Base-by-base conservation (phyloP, 208 protist species). In the Crithidia sp. region DNA sequence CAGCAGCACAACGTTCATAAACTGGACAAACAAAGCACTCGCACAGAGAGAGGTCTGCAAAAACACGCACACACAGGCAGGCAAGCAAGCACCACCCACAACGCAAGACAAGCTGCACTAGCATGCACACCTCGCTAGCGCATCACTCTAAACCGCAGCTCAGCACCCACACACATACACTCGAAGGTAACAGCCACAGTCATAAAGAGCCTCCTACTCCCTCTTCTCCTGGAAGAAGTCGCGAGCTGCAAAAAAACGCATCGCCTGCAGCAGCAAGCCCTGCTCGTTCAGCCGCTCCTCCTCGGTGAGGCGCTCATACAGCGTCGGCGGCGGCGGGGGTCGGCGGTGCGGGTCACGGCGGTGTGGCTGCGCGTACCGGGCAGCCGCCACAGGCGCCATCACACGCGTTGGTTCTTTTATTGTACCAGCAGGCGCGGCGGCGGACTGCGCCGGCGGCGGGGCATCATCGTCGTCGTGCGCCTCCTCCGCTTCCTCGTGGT, bases 281-380 rank as follows among this genome's bases (percentile, higher is more conserved):
- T 82, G 75, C 67, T 97, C 90, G 64, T 88, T 84, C 17, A 90
- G 60, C 16, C 82, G 67, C 44, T 89, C 81, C 40, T 88, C 82
- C 57, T 92, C 88, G n/a, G 83, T 90, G 28, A 97, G 85, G 40
- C 83, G 82, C 73, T 92, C 83, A 71, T 88, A 97, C 3, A 97
- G 83, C 10, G 87, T 87, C 14, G 75, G 79, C 52, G 77, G 62
- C 1, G 73, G 75, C 28, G 76, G 73, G 6, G 67, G 73, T 14
- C 50, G 67, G 57, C 63, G 61, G 10, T 16, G 47, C 44, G 59
- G 54, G n/a, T 79, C 72, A 47, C 69, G 77, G 28, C 70, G 64
- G 19, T 87, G 45, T 43, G 37, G 43, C 54, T 71, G 54, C 7
- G 79, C 77, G 28, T 66, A 63, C 60, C 74, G 54, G 4, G 80